Base-by-base conservation (phyloP, 2,329 filamentous ascomycete species). In the Thelonectria discophora region DNA sequence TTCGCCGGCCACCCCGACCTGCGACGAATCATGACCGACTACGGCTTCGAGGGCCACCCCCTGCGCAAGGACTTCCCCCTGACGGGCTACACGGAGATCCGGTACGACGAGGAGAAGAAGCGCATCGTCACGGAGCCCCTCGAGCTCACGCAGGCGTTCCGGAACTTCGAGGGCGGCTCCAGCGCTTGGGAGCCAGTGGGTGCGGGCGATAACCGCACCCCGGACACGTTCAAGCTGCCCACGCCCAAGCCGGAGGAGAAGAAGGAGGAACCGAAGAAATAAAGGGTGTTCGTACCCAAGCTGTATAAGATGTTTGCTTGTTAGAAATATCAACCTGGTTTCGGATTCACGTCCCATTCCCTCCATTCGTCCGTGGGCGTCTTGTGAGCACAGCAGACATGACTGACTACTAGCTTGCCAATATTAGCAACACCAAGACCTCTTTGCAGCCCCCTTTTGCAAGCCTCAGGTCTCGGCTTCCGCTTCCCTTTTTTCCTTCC, bases 51-150 rank as follows among this genome's bases (percentile, higher is more conserved):
- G 78, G 95, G 95, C 55, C 95, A 99, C 81, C 95, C 95, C 43
- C 82, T 99, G 76, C 88, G 96, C 75, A 99, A 99, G 83, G 95
- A 99, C 77, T 99, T 99, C 83, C 95, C 95, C 20, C 82, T 99
- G 77, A 97, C 95, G 2, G 95, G 95, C 49, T 99, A 99, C 83
- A 99, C 95, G 34, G 96, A 99, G 83, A 90, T 99, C 70, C 87
- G 95, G 75, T 99, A 96, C 76, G 95, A 99, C 71, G 95, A 99
- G 82, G 96, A 99, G 86, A 99, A 97, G 91, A 99, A 99, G 88
- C 88, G 95, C 65, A 97, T 99, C 76, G 94, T 99, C 63, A 94
- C 96, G 32, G 96, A 99, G 84, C 95, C 96, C 42, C 84, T 99
- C 51, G 95, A 99, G 83, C 86, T 99, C 79, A 98, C 95, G 13